A percentile compares a stretch with the other conserved stretches of the same genome.
Conservation (phyloP, 108 stramenopile species). For the Cyclostephanos invisitatus region DNA sequence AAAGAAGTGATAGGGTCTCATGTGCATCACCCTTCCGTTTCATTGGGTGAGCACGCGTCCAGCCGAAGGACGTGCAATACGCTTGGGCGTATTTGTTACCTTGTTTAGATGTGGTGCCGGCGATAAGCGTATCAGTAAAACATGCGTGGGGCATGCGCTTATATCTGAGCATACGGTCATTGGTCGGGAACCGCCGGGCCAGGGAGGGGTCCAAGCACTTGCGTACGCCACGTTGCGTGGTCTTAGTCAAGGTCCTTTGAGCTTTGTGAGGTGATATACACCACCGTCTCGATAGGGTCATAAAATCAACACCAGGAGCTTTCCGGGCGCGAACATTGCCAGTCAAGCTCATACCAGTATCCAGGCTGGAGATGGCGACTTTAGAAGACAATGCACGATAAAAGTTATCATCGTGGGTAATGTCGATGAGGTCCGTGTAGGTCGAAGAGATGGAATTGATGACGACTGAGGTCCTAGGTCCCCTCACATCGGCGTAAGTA, state of each 20-base stretch:
- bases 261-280: constrained; percentile 19
- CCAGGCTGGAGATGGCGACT: neutral
- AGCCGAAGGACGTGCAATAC: neutral
- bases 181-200: constrained; percentile 2
- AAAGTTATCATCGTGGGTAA: too few relatives aligned
- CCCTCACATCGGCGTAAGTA: neutral
- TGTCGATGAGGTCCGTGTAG: neutral
- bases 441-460: neutral
- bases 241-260: constrained; percentile 22
- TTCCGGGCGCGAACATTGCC: neutral
- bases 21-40: constrained; percentile 14
- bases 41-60: constrained; percentile 22
- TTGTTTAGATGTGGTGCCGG: neutral
- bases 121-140: neutral
- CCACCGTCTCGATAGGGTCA: constrained; percentile 32
- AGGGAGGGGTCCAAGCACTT: neutral
- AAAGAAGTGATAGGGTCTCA: constrained; percentile 9
- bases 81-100: constrained; percentile 14
- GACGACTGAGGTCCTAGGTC: neutral
- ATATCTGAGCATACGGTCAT: constrained; percentile 14
- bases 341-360: neutral
- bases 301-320: neutral
- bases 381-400: neutral
- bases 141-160: neutral
- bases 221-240: constrained; percentile 25